Evolutionary conservation across 23 red algal species (phyloP).

Genomic region (Cyanidium caldarium): DNA sequence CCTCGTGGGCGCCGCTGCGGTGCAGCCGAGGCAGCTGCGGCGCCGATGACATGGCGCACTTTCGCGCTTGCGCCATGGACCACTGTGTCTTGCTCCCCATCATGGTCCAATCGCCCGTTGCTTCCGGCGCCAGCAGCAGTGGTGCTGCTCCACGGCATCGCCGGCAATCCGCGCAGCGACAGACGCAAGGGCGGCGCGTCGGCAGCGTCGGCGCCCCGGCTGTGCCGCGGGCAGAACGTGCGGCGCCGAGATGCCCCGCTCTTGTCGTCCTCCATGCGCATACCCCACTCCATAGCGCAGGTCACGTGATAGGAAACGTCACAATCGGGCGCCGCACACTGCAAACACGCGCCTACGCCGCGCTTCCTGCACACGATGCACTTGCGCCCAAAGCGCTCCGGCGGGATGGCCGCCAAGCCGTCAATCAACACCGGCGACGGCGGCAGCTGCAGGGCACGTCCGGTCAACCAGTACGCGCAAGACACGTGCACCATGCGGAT

Average conservation of each 20-base stretch:
- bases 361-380: conserved; percentile 19
- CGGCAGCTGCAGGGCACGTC: no score
- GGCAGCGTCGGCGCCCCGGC: not conserved
- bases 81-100: no score
- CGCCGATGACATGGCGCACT: no score
- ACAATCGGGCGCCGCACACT: conserved; percentile 12
- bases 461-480: no score
- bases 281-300: not conserved
- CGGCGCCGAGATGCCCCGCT: no score
- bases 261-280: conserved; percentile 5
- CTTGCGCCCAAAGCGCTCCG: not conserved
- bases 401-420: not conserved
- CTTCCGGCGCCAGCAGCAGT: not conserved
- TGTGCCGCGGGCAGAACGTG: not conserved
- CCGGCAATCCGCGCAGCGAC: not conserved
- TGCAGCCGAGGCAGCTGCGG: no score
- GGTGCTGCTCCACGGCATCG: not conserved
- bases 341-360: conserved; percentile 5
- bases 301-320: conserved; percentile 9
- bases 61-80: no score
- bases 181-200: not conserved
- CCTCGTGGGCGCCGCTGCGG: no score
- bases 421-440: no score
- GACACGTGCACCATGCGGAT: no score
- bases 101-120: no score